A percentile compares a stretch with the other conserved stretches of the same genome.
Evolutionary conservation across 352 stramenopile genomes (phyloP).

Genomic region (Detonula confervacea): DNA sequence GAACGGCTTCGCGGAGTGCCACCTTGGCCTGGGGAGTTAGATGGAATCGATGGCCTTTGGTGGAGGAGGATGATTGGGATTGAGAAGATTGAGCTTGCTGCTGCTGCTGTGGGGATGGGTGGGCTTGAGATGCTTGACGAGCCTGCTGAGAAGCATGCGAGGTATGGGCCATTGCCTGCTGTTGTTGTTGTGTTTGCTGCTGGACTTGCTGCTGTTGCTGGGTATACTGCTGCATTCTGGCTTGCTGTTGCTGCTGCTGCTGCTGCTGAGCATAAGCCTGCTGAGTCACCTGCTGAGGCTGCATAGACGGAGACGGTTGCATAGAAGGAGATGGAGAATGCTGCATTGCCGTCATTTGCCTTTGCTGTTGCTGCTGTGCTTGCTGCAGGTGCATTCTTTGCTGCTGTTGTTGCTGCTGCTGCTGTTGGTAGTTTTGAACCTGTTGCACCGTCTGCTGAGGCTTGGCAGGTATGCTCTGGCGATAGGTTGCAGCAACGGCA

Average conservation of each 20-base stretch:
- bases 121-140: too few relatives aligned
- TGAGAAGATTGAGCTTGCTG: slow-evolving; percentile 14
- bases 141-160: too few relatives aligned
- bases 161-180: too few relatives aligned
- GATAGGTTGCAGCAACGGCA: slow-evolving; percentile 2
- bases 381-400: slow-evolving; percentile 2
- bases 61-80: slow-evolving; percentile 20
- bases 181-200: too few relatives aligned
- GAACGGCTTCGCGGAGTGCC: slow-evolving; percentile 78
- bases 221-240: slow-evolving; percentile 16
- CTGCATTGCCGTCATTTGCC: slow-evolving; percentile 13
- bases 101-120: too few relatives aligned
- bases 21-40: slow-evolving; percentile 72
- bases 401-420: slow-evolving; percentile 18
- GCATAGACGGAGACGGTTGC: too few relatives aligned
- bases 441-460: slow-evolving; percentile 5
- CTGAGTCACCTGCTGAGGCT: slow-evolving; percentile 2
- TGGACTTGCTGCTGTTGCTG: slow-evolving; percentile 8
- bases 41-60: slow-evolving; percentile 44
- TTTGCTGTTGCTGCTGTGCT: slow-evolving; percentile 17
- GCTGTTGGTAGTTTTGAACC: slow-evolving; percentile 9
- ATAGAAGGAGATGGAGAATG: background rate
- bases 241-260: background rate
- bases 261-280: slow-evolving; percentile 18
- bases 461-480: background rate